Percentiles rank a stretch among this genome's conserved stretches.
Conservation (phyloP, 2,329 filamentous ascomycete genomes). For the Paecilomyces formosus region DNA sequence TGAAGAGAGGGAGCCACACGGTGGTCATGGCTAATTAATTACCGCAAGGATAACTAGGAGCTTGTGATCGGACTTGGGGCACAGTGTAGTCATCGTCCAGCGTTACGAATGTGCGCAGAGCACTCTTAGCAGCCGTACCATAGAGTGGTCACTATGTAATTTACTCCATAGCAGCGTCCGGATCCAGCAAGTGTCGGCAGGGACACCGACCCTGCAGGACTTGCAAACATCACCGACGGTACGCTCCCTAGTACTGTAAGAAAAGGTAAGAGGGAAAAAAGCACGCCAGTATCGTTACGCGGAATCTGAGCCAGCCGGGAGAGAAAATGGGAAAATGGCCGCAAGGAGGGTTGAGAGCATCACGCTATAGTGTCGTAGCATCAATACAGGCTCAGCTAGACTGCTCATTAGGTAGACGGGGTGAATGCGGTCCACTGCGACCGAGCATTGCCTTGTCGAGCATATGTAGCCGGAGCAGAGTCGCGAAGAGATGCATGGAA, state of each 20-base stretch:
- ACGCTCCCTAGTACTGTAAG: neutral
- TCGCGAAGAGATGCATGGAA: neutral
- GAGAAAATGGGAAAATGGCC: neutral
- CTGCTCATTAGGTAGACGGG: neutral
- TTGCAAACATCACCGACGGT: neutral
- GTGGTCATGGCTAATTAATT: neutral
- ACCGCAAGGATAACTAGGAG: neutral
- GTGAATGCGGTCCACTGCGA: neutral
- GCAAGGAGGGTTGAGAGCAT: neutral
- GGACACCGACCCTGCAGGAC: neutral
- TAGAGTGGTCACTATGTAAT: neutral
- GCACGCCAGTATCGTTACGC: neutral
- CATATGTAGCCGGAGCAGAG: neutral
- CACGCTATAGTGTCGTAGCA: neutral
- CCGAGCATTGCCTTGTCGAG: neutral
- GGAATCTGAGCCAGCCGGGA: neutral
- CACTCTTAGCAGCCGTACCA: neutral
- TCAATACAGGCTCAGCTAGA: neutral
- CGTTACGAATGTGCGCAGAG: neutral
- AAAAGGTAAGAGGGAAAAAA: neutral
- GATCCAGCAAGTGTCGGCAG: neutral
- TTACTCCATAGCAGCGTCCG: neutral
- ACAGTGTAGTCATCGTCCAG: neutral
- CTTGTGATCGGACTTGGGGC: neutral
- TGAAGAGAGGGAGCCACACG: neutral